A percentile compares a stretch with the other conserved stretches of the same genome.
Conservation (phyloP, 1,284 basidiomycete species). For the Trichosporon sp. region DNA sequence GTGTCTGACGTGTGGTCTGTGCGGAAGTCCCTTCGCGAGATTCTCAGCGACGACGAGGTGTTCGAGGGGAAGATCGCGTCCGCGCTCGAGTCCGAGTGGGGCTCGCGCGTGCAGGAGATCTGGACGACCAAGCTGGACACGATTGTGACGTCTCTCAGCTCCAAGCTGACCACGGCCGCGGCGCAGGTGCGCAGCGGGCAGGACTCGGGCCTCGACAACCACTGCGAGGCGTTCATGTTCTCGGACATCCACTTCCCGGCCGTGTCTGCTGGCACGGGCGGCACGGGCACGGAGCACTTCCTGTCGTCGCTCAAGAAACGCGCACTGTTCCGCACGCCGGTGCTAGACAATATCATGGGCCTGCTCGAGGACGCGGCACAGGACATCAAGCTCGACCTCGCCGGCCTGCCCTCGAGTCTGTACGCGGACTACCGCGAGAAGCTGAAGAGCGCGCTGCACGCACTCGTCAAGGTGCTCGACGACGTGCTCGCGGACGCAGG, state of each 20-base stretch:
- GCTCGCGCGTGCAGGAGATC: constrained; percentile 36
- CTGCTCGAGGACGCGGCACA: constrained; percentile 33
- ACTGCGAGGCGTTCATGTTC: constrained; percentile 40
- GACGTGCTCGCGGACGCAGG: constrained; percentile 30
- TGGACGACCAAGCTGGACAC: constrained; percentile 39
- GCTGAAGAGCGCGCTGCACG: constrained; percentile 23
- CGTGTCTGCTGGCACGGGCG: constrained; percentile 18
- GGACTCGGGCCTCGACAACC: constrained; percentile 11
- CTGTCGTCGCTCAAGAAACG: constrained; percentile 35
- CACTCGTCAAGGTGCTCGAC: constrained; percentile 29
- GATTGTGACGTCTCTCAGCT: constrained; percentile 26
- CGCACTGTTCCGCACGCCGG: constrained; percentile 36
- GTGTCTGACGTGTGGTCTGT: constrained; percentile 45
- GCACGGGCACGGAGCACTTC: constrained; percentile 36
- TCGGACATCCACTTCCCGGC: constrained; percentile 38
- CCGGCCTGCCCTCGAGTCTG: constrained; percentile 25
- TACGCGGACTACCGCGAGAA: constrained; percentile 27
- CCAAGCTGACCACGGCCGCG: constrained; percentile 23
- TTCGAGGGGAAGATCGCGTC: constrained; percentile 26
- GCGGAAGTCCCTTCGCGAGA: constrained; percentile 19
- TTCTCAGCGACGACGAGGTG: constrained; percentile 27
- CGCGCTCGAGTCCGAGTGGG: constrained; percentile 42
- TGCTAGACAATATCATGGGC: constrained; percentile 36
- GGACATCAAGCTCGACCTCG: constrained; percentile 36
- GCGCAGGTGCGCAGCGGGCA: constrained; percentile 23